Base-by-base conservation (phyloP, 805 yeast genomes). In the Candida montana region DNA sequence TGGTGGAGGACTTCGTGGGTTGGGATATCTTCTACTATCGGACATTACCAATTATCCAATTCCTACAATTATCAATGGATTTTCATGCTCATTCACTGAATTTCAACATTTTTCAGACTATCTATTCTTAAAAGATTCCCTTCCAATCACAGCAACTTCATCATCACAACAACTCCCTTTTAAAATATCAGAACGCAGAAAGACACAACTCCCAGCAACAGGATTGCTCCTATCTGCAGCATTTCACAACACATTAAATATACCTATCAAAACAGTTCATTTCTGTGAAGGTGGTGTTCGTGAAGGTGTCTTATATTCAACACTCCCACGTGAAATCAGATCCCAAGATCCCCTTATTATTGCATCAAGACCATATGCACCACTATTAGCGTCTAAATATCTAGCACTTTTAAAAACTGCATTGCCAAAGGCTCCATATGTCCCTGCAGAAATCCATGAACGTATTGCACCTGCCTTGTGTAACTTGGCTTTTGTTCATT, bases 281-380 rank as follows among this genome's bases (percentile, higher is more conserved):
- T 83, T 83, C 57, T 72, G 81, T 42, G 88, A 83, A 57, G 89
- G 88, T 48, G 89, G 89, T 44, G 81, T 83, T 18, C 68, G 91
- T 50, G 91, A 83, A 62, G 91, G 91, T 46, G 78, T 80, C 2
- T 53, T 84, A 29, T 83, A 77, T 55, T 76, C 83, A 7, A 72
- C 73, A 52, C 63, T 83, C 28, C 79, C 87, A 17, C 63, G 71
- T 17, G 69, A 69, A 29, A 68, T 82, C 24, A 72, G 82, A 46
- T 61, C 72, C 3, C 81, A 81, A 52, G 91, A 83, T 51, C 93
- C 93, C 5, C 54, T 83, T 19, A 52, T 79, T 17, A 76, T 83
- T 3, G 85, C 88, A 3, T 76, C 91, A 4, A 64, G 75, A 52
- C 86, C 85, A 4, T 83, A 80, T 59, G 84, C 89, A 2, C 87